Evolutionary conservation across 2,329 filamentous ascomycete species (phyloP), one percentile per base, ranked within the genome.

Genomic region (Verticillium alfalfae): DNA sequence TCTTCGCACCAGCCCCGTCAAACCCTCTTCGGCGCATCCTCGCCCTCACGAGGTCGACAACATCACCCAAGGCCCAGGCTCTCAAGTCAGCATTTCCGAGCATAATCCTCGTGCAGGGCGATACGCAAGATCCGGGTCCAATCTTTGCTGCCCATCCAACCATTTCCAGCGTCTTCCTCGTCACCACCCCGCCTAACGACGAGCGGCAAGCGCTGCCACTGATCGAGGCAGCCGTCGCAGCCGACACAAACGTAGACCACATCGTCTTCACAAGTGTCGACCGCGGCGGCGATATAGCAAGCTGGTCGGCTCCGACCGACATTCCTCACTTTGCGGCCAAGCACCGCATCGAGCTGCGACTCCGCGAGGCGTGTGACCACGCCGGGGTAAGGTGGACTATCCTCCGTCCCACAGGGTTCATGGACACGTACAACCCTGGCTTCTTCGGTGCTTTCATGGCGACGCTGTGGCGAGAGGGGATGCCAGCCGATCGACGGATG

Each of bases 221-320:
- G 1, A 67, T 71, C 16, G 67, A 71, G 36, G 65, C 65, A 8
- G 68, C 68, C 9, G 38, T 66, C 18, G 57, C 62, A 26, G 34
- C 56, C 2, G 58, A 61, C 0, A 12, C 38, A 0, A 34, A 56
- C n/a, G 58, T 70, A 7, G 66, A 70, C 3, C 70, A 69, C 22
- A 84, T 70, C 61, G 69, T 70, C 6, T 67, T 70, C 16, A 66
- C 65, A n/a, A 66, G 66, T 3, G 67, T 70, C 22, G 68, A 70
- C 16, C 67, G 68, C 3, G 68, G 68, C 15, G 68, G 69, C 22
- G 66, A 70, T 26, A 58, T 67, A n/a, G 61, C 57, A 45, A 70
- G 67, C 6, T 70, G 68, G 68, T 31, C 56, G 1, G 62, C 68
- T 5, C 62, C 68, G 3, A 70, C 68, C 10, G 57, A 60, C 9